Conservation (phyloP, 1,139 yeast genomes). For the Magnusiomyces fungicola region DNA sequence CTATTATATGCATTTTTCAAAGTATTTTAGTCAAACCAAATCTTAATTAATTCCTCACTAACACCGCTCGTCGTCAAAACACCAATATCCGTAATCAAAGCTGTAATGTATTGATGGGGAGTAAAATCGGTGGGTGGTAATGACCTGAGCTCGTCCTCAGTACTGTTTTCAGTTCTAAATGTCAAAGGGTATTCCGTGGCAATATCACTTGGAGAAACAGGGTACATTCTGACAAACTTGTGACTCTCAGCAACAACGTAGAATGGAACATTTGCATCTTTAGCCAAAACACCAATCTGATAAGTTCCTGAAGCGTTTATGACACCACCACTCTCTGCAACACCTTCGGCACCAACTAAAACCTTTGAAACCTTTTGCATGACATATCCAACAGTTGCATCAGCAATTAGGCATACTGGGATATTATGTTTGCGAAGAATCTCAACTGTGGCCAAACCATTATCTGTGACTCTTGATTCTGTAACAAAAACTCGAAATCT, state of each 20-base stretch:
- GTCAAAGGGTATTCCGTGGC: constrained; percentile 48
- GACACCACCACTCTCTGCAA: constrained; percentile 97
- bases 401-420: constrained; percentile 88
- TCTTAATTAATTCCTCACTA: constrained; percentile 91
- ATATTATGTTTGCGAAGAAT: constrained; percentile 65
- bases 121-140: constrained; percentile 77
- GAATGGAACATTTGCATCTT: constrained; percentile 83
- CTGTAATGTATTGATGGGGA: constrained; percentile 92
- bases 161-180: constrained; percentile 27
- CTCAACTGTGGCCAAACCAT: constrained; percentile 72
- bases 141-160: constrained; percentile 26
- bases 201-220: constrained; percentile 86
- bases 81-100: constrained; percentile 91
- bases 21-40: constrained; percentile 85
- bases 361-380: constrained; percentile 89
- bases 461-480: constrained; percentile 81
- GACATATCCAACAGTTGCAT: constrained; percentile 89
- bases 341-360: constrained; percentile 97
- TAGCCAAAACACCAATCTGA: constrained; percentile 90
- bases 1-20: no score
- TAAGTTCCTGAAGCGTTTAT: constrained; percentile 93
- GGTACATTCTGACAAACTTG: constrained; percentile 93
- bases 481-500: constrained; percentile 90
- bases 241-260: constrained; percentile 93
- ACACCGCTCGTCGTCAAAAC: constrained; percentile 97